These are phyloP conservation scores for Wickerhamomyces subpelliculosus DNA, from an alignment of 805 yeast species.

Conservation along the genomic window DNA sequence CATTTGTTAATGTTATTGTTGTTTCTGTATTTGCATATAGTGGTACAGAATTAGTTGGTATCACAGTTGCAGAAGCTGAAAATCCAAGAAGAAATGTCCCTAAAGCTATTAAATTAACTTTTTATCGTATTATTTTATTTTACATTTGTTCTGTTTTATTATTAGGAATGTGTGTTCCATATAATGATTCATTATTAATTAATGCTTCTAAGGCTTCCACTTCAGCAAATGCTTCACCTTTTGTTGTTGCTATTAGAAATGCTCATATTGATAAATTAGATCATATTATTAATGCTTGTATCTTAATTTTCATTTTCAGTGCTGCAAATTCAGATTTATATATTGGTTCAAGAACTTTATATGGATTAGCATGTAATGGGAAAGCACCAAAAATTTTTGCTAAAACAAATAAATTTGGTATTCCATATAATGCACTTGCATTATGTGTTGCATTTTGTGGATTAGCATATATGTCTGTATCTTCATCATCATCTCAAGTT, in stretches of 20 bases:
- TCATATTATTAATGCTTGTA: constrained; percentile 70
- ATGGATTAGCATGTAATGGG: constrained; percentile 65
- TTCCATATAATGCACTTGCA: constrained; percentile 54
- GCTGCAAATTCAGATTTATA: constrained; percentile 78
- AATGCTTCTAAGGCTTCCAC: constrained; percentile 41
- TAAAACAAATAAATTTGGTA: constrained; percentile 60
- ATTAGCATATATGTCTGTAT: constrained; percentile 65
- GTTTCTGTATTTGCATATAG: constrained; percentile 64
- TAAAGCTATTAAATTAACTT: constrained; percentile 60
- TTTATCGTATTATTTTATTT: constrained; percentile 61
- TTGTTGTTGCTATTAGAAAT: constrained; percentile 70
- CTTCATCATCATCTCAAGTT: constrained; percentile 46
- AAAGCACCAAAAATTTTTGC: constrained; percentile 67
- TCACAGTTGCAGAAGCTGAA: constrained; percentile 68
- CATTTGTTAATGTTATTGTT: constrained; percentile 56
- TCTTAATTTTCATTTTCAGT: constrained; percentile 69
- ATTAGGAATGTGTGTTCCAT: constrained; percentile 64
- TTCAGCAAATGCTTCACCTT: constrained; percentile 73
- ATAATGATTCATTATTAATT: constrained; percentile 41
- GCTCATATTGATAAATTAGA: constrained; percentile 63
- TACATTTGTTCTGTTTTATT: constrained; percentile 56
- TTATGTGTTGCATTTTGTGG: constrained; percentile 46
- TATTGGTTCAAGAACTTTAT: constrained; percentile 69
- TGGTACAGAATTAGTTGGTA: constrained; percentile 65
- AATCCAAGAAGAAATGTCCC: constrained; percentile 67